phyloP scores from a whole-genome alignment of 306 rosid species.

The Citrullus colocynthis region DNA sequence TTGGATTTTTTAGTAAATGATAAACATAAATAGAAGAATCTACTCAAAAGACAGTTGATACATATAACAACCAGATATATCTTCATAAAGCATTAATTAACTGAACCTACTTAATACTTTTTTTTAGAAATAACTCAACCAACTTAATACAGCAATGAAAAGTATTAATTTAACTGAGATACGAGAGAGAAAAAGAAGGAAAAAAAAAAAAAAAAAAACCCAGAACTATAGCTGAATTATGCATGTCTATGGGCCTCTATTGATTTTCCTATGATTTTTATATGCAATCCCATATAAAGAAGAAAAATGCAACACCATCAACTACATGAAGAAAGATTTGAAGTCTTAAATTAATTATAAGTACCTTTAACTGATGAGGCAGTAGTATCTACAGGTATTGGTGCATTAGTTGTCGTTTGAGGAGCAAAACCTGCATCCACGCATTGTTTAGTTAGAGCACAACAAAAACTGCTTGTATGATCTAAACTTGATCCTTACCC shows the following conservation, averaged over 20 bases:
- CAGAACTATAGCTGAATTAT: neutral
- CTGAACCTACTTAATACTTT: neutral
- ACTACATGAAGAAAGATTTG: neutral
- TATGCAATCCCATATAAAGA: neutral
- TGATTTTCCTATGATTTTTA: neutral
- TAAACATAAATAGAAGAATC: neutral
- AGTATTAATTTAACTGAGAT: neutral
- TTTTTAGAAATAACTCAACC: neutral
- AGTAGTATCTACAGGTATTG: constrained; percentile 19
- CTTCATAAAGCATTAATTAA: neutral
- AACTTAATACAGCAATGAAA: neutral
- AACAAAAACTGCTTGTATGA: neutral
- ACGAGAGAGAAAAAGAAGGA: neutral
- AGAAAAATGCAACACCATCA: neutral
- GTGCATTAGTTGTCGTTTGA: constrained; percentile 21
- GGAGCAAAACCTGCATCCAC: constrained; percentile 21
- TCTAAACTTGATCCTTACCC: constrained; percentile 26
- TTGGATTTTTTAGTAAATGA: neutral
- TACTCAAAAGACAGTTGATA: no score
- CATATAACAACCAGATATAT: neutral
- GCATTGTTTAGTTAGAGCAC: neutral
- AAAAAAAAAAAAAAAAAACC: neutral
- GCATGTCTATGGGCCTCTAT: neutral
- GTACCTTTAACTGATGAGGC: constrained; percentile 39
- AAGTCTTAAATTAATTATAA: neutral